These are phyloP conservation scores for Teunomyces lycoperdinae DNA, from an alignment of 805 yeast genomes.

Conservation along the genomic window DNA sequence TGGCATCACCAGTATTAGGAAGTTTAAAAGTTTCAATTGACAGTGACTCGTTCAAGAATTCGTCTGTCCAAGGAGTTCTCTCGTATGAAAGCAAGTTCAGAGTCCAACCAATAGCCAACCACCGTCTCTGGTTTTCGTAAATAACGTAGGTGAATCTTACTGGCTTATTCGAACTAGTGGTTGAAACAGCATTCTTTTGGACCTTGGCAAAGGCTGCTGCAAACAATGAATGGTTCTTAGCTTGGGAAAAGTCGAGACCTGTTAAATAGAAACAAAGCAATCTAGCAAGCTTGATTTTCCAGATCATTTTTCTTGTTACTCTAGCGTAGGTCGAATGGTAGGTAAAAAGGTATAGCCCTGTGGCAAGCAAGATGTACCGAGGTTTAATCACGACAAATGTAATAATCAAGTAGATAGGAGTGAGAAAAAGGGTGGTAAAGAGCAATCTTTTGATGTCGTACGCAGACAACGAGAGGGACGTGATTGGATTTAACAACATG, in stretches of 20 bases:
- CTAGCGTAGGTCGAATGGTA: conserved; percentile 86
- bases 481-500: conserved; percentile 74
- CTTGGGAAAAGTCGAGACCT: conserved; percentile 70
- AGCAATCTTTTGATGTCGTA: conserved; percentile 77
- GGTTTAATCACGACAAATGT: conserved; percentile 72
- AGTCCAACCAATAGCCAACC: conserved; percentile 99
- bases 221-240: conserved; percentile 45
- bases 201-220: conserved; percentile 57
- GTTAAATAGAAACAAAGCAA: conserved; percentile 76
- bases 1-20: conserved; percentile 60
- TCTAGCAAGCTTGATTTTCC: conserved; percentile 78
- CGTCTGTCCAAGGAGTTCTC: conserved; percentile 97
- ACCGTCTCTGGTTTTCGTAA: conserved; percentile 91
- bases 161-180: conserved; percentile 34
- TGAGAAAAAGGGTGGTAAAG: conserved; percentile 78
- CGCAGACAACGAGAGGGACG: conserved; percentile 66
- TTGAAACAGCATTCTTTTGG: conserved; percentile 31
- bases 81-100: conserved; percentile 87
- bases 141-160: conserved; percentile 88
- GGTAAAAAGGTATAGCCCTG: conserved; percentile 63
- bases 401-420: conserved; percentile 77
- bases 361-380: conserved; percentile 54
- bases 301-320: conserved; percentile 76
- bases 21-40: conserved; percentile 74
- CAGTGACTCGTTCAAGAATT: conserved; percentile 81